Conservation (phyloP, 2,329 filamentous ascomycete species). For the Penicillium sp. region DNA sequence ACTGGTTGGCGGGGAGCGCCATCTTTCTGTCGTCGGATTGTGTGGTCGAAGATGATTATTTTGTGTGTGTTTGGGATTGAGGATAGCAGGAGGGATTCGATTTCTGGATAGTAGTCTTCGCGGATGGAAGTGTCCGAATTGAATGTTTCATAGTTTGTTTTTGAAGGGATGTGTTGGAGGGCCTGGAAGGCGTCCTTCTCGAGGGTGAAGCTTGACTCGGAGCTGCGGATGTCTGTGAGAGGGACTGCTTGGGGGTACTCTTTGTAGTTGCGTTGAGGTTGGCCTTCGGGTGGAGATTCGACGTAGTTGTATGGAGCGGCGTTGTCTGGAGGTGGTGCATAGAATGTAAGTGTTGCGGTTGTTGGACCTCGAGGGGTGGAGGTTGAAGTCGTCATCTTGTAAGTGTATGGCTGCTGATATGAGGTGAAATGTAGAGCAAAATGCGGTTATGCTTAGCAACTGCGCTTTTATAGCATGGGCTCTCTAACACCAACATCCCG, state of each 20-base stretch:
- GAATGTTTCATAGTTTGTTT: conserved; percentile 51
- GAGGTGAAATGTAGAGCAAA: too few relatives aligned
- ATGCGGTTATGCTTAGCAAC: too few relatives aligned
- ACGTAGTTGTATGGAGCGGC: conserved; percentile 65
- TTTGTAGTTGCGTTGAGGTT: conserved; percentile 67
- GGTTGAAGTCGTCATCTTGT: too few relatives aligned
- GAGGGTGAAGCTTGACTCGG: conserved; percentile 66
- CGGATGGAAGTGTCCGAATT: conserved; percentile 70
- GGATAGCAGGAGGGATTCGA: conserved; percentile 70
- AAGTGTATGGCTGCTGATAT: too few relatives aligned
- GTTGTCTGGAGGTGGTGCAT: too few relatives aligned
- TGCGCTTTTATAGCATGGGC: too few relatives aligned
- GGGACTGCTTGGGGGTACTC: conserved; percentile 53
- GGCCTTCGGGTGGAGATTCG: conserved; percentile 58
- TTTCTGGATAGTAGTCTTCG: conserved; percentile 78
- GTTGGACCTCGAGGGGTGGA: too few relatives aligned
- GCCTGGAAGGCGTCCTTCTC: conserved; percentile 76
- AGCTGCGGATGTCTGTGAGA: conserved; percentile 73
- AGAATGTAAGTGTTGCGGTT: too few relatives aligned
- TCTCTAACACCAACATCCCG: too few relatives aligned
- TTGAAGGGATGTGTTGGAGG: conserved; percentile 59
- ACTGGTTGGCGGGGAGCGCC: conserved; percentile 65
- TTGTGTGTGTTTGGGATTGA: conserved; percentile 66
- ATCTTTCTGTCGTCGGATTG: conserved; percentile 69
- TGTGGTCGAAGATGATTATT: conserved; percentile 84